Base-by-base conservation (phyloP, 2,329 filamentous ascomycete species). In the Colletotrichum sp. region DNA sequence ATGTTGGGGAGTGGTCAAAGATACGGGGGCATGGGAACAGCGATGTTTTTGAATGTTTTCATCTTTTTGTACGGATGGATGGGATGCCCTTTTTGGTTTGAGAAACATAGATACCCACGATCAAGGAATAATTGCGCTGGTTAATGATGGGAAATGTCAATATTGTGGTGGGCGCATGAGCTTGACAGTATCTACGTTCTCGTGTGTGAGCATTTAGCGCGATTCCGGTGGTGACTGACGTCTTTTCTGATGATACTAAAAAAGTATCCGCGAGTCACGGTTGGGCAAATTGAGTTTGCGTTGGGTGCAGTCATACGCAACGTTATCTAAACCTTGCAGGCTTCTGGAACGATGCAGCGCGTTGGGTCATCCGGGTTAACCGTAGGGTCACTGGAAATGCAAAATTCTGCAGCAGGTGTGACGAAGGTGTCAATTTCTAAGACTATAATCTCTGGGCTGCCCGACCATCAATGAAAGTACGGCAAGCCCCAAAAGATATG, bases 31-130 rank as follows among this genome's bases (percentile, higher is more conserved):
- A 44, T 39, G 21, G 36, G 18, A 21, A 26, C 62, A 26, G 30
- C 34, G 59, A 62, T 62, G 30, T 62, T 60, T 62, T 44, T n/a
- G 26, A 30, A 62, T 64, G 32, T 13, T 64, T 44, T 39, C 30
- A 13, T 21, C 21, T 13, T 59, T 68, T 49, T 39, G 66, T 57
- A 59, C 6, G 36, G 36, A 39, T 39, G 66, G 21, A 59, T 13
- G 30, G 66, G 30, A 59, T 16, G 28, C 8, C 9, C 26, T 52
- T 63, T 44, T 32, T 34, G 55, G 26, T 62, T 63, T 55, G 44
- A 67, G 39, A 72, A 49, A 75, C 72, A 75, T 64, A 73, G 73
- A 76, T 76, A 76, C 73, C 73, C 71, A 66, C 36, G 32, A 66
- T 21, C 39, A 66, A n/a, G 39, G 36, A 28, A 66, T 52, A 66